Percentiles rank a stretch among this genome's conserved stretches.
Conservation (phyloP, 179 eudicot genomes). For the Amaranthus tricolor region DNA sequence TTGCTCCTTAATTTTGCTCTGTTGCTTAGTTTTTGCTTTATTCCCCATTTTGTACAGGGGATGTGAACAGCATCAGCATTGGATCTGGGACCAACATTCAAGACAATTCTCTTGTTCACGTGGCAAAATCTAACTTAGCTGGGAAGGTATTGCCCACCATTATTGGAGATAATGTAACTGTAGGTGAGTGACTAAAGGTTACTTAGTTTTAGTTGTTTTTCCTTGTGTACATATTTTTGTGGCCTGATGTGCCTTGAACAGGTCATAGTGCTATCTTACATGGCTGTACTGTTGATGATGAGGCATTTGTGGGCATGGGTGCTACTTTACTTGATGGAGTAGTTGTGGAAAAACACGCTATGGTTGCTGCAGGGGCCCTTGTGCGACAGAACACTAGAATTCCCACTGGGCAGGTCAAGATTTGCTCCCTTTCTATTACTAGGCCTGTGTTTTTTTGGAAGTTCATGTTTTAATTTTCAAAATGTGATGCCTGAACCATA, state of each 20-base stretch:
- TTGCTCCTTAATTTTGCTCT: slow-evolving; percentile 3
- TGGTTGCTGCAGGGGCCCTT: slow-evolving; percentile 99
- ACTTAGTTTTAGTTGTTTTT: background rate
- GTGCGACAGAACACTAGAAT: slow-evolving; percentile 88
- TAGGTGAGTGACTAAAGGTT: slow-evolving; percentile 55
- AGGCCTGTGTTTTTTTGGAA: background rate
- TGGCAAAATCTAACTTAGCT: slow-evolving; percentile 84
- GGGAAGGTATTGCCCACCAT: slow-evolving; percentile 93
- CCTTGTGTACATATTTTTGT: slow-evolving; percentile 5
- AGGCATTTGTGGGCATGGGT: slow-evolving; percentile 97
- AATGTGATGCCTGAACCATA: background rate
- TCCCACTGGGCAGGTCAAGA: slow-evolving; percentile 77
- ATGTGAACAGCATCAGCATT: slow-evolving; percentile 74
- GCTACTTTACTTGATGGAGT: slow-evolving; percentile 96
- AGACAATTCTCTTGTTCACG: slow-evolving; percentile 79
- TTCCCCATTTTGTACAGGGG: slow-evolving; percentile 50
- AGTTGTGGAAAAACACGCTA: slow-evolving; percentile 77
- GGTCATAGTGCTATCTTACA: slow-evolving; percentile 97
- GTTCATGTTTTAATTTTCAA: background rate
- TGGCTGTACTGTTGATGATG: slow-evolving; percentile 94
- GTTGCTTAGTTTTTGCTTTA: background rate
- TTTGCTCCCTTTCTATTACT: slow-evolving; percentile 6
- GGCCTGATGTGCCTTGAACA: slow-evolving; percentile 29
- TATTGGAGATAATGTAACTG: slow-evolving; percentile 89
- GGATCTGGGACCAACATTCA: slow-evolving; percentile 59